Conservation (phyloP, 805 yeast genomes). For the Kazachstania martiniae region DNA sequence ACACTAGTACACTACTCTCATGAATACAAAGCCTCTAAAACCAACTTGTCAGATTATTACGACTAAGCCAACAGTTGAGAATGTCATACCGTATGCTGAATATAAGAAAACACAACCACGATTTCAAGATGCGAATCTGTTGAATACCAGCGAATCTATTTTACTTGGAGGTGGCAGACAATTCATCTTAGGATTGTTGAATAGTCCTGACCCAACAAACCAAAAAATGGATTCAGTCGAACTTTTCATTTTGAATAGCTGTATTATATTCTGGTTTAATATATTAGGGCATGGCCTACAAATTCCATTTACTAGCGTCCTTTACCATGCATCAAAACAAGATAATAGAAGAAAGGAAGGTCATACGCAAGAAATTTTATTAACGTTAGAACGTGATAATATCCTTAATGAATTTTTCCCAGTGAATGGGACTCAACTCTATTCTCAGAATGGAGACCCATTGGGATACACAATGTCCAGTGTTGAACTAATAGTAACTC, state of each 20-base stretch:
- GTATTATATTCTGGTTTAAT: slow-evolving; percentile 32
- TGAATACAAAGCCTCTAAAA: slow-evolving; percentile 4
- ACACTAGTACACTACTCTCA: too few species aligned
- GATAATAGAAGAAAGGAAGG: slow-evolving; percentile 12
- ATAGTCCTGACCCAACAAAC: background rate
- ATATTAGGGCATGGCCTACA: slow-evolving; percentile 29
- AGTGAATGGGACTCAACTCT: slow-evolving; percentile 1
- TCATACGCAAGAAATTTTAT: slow-evolving; percentile 16
- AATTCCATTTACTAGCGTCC: slow-evolving; percentile 25
- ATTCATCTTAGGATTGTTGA: slow-evolving; percentile 17
- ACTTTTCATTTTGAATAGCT: slow-evolving; percentile 29
- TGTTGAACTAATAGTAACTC: slow-evolving; percentile 28
- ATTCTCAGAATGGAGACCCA: background rate
- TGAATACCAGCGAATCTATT: slow-evolving; percentile 12
- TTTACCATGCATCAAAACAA: slow-evolving; percentile 24
- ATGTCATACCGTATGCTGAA: slow-evolving; percentile 24
- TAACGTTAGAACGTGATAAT: slow-evolving; percentile 21
- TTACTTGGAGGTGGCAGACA: slow-evolving; percentile 35
- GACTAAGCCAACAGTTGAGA: slow-evolving; percentile 30
- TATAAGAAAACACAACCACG: slow-evolving; percentile 25
- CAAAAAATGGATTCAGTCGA: slow-evolving; percentile 19
- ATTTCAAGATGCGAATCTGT: slow-evolving; percentile 4
- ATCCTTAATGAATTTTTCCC: slow-evolving; percentile 18
- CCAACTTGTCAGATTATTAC: slow-evolving; percentile 15
- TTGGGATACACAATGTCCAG: slow-evolving; percentile 10